These are phyloP conservation scores for Aurantiochytrium sp. DNA, from an alignment of 108 stramenopile species.

Conservation along the genomic window DNA sequence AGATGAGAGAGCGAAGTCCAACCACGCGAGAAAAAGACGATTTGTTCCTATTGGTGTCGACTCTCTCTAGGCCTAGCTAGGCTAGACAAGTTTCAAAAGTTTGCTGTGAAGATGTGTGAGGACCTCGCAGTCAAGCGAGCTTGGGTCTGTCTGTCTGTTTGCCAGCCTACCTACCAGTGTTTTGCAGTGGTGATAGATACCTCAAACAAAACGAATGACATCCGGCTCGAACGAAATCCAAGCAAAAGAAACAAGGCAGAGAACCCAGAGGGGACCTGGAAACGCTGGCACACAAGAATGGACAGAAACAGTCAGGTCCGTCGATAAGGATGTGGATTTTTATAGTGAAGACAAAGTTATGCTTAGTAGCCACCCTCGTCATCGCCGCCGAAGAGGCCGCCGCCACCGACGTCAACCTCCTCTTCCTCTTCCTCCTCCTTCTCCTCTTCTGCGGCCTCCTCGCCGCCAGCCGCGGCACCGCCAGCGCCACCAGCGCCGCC, in stretches of 20 bases:
- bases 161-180: too few species aligned
- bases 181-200: too few species aligned
- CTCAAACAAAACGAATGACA: neutral
- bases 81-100: too few species aligned
- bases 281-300: neutral
- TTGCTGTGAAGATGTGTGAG: too few species aligned
- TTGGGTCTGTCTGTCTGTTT: too few species aligned
- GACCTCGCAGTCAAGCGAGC: too few species aligned
- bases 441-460: slow-evolving; percentile 33
- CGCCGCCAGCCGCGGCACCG: neutral
- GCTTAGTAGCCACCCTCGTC: slow-evolving; percentile 19
- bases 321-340: neutral
- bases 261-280: neutral
- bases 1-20: too few species aligned
- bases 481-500: slow-evolving; percentile 35
- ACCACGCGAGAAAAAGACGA: too few species aligned
- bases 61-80: too few species aligned
- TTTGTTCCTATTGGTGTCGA: too few species aligned
- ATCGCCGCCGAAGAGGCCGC: slow-evolving; percentile 43
- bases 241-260: neutral
- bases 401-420: slow-evolving; percentile 40
- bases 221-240: neutral
- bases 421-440: slow-evolving; percentile 41
- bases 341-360: neutral
- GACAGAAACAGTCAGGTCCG: neutral